Conservation (phyloP, 805 yeast genomes). For the Wickerhamiella occidentalis region DNA sequence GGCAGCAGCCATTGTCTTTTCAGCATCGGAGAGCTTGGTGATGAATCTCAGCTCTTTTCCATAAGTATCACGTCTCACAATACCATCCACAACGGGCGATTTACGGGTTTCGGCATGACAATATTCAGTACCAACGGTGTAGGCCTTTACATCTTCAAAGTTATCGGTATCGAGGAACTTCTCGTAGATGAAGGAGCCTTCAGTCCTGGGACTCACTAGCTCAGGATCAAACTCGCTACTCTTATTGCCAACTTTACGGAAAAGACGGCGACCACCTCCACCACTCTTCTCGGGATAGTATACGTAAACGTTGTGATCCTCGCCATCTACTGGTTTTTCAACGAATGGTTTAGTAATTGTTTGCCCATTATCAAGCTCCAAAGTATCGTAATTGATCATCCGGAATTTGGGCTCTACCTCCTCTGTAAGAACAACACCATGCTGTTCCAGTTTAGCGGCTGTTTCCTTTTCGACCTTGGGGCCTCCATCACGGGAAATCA, state of each 20-base stretch:
- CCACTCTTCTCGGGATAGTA: slow-evolving; percentile 82
- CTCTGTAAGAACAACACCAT: slow-evolving; percentile 44
- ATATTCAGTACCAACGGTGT: slow-evolving; percentile 80
- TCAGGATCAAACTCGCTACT: slow-evolving; percentile 90
- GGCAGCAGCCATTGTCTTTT: slow-evolving; percentile 64
- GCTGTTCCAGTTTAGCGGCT: slow-evolving; percentile 41
- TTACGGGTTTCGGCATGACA: slow-evolving; percentile 98
- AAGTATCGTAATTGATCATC: slow-evolving; percentile 77
- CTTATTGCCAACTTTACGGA: slow-evolving; percentile 93
- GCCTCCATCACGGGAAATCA: slow-evolving; percentile 93
- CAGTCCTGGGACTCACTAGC: slow-evolving; percentile 60
- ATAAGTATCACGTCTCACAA: slow-evolving; percentile 90
- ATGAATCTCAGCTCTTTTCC: slow-evolving; percentile 93
- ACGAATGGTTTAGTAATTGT: slow-evolving; percentile 80
- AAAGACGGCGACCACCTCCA: slow-evolving; percentile 92
- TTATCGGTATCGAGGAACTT: slow-evolving; percentile 96
- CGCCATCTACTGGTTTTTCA: slow-evolving; percentile 98
- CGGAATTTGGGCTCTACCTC: slow-evolving; percentile 62
- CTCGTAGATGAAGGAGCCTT: slow-evolving; percentile 87
- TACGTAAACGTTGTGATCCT: slow-evolving; percentile 90
- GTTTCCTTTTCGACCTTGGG: slow-evolving; percentile 69
- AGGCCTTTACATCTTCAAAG: slow-evolving; percentile 96
- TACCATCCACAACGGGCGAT: slow-evolving; percentile 98
- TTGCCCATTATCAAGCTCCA: slow-evolving; percentile 62
- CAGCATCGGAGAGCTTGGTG: slow-evolving; percentile 65